Evolutionary conservation across 768 basidiomycete species (phyloP), one percentile per base, ranked within the genome.

Genomic region (Macrolepiota dolichaula): DNA sequence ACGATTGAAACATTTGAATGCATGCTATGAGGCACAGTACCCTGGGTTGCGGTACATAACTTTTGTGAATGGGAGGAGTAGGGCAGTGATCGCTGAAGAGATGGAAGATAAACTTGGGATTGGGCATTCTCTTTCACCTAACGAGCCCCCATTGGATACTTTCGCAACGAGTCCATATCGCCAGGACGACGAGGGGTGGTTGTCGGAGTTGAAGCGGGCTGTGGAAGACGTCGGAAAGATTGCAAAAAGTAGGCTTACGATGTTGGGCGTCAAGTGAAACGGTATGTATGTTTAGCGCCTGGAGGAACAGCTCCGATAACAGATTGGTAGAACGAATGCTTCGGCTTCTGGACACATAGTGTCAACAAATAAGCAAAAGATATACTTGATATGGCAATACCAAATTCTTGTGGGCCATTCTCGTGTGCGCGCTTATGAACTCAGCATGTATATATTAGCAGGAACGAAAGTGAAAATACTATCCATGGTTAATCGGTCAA

Each of bases 11-110:
- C 83, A 90, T 65, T 81, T 96, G 53, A 97, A 97, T 65, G 79
- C 76, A 11, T 83, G 84, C 64, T 96, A 96, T 68, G 92, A 95
- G 70, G 75, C 69, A 29, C 74, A 74, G 56, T 96, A 88, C 68
- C 85, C 89, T 0, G 86, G 89, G 2, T 70, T 97, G 64, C 81
- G 91, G 19, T 96, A 94, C 69, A 92, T 97, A 74, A 95, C 93
- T 4, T 97, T 95, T 68, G 95, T 96, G 42, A 93, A 94, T 68
- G 92, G 92, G 36, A 82, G 94, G 61, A 83, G 83, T 62, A 79
- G 94, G 40, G 81, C 81, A 36, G 80, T 72, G 50, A 87, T 97
- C 65, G 87, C 84, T 40, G 79, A 85, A 65, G 92, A 95, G 76
- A 89, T 97, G 81, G 92, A 95, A 72, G 79, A 77, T 59, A 78